Evolutionary conservation across 495 filamentous ascomycete species (phyloP), one percentile per base, ranked within the genome.

Genomic region (Penicillium maclennaniae): DNA sequence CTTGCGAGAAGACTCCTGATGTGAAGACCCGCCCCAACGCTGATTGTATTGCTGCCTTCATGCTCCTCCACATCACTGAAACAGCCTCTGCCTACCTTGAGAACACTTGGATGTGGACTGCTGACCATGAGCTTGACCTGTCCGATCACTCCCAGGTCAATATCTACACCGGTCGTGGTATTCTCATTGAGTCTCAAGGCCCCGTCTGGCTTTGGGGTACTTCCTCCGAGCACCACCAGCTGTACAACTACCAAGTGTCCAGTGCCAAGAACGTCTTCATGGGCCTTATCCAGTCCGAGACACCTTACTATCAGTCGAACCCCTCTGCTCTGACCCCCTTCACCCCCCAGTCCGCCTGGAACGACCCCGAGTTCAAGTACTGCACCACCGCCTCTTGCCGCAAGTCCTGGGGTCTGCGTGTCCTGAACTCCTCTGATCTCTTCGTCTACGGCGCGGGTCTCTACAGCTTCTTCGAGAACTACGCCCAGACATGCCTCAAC

Each of bases 51-150:
- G 81, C 84, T 25, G 78, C 89, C 12, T 93, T 93, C 78, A 74
- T 95, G 72, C 81, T 92, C 49, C 71, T 97, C 17, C 91, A 95
- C 66, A 70, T 96, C 36, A 88, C 88, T 6, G 61, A 79, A 42
- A 74, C 82, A 23, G 88, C 80, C 6, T 85, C 81, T 47, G 80
- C 85, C 15, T 95, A 96, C 68, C 70, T 95, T 43, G 92, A 96
- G 73, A 97, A 97, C 71, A 84, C 82, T 40, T 97, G 92, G 92
- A 88, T 87, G 69, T 97, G 92, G 92, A 90, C 92, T 25, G 83
- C 92, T 2, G 92, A 97, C 69, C 92, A 97, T 75, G 87, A 90
- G 54, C 85, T 97, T 38, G 92, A 96, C 66, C 80, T 83, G 4
- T 41, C 69, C 7, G 86, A 87, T 61, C 82, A 88, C 71, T 82